These are phyloP conservation scores for Metschnikowia proteae DNA, from an alignment of 805 yeast species.

Conservation along the genomic window DNA sequence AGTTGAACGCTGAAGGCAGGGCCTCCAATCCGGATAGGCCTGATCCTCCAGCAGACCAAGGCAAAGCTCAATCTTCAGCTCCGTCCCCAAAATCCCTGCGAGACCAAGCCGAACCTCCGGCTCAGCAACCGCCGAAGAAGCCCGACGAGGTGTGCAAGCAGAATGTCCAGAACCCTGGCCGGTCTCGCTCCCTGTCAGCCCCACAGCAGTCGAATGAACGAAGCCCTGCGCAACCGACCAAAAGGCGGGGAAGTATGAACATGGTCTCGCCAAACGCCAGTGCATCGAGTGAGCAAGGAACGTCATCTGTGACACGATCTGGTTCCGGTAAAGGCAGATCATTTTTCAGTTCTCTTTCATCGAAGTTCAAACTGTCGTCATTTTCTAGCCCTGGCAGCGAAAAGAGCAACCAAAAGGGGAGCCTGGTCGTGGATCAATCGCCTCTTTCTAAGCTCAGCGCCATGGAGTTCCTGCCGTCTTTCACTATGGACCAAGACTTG, in stretches of 20 bases:
- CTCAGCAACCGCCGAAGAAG: neutral
- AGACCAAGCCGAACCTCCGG: neutral
- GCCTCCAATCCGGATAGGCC: slow-evolving; percentile 6
- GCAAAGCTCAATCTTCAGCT: neutral
- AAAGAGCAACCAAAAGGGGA: slow-evolving; percentile 4
- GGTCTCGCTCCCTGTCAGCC: slow-evolving; percentile 26
- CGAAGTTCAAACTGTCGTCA: slow-evolving; percentile 34
- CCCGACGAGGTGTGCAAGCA: neutral
- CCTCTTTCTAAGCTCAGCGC: slow-evolving; percentile 2
- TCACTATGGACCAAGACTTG: slow-evolving; percentile 20
- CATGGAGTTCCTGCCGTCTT: slow-evolving; percentile 5
- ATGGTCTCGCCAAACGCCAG: neutral
- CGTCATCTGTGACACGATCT: slow-evolving; percentile 5
- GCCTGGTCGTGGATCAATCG: slow-evolving; percentile 1
- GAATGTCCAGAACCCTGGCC: slow-evolving; percentile 1
- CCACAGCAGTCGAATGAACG: slow-evolving; percentile 12
- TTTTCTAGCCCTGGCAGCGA: slow-evolving; percentile 6
- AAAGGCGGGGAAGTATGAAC: slow-evolving; percentile 13
- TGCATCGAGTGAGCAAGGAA: neutral
- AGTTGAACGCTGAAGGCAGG: slow-evolving; percentile 24
- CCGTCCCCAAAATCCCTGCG: neutral
- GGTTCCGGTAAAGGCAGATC: slow-evolving; percentile 17
- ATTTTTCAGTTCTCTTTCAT: slow-evolving; percentile 37
- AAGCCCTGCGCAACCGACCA: slow-evolving; percentile 4
- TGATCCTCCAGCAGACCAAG: neutral